Base-by-base conservation (phyloP, 768 basidiomycete genomes). In the Lactarius sanguifluus region DNA sequence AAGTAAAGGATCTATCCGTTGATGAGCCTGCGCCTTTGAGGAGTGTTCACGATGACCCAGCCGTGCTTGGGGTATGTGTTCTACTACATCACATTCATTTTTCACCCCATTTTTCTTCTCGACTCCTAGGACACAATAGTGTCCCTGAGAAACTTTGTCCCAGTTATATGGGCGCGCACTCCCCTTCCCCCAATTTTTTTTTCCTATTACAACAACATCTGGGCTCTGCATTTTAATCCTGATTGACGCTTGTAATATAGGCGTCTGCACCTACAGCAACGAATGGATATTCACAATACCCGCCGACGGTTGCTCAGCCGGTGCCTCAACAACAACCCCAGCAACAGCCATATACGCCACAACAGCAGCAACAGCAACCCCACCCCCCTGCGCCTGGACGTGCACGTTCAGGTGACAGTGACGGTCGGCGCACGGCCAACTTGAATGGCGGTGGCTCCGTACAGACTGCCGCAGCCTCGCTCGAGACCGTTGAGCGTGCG, bases 1-100 rank as follows among this genome's bases (percentile, higher is more conserved):
- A 94, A 76, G 92, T 94, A 68, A 93, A 94, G 73, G 92, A 94
- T 73, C 82, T 94, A n/a, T 82, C 89, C 32, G 91, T 94, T 16
- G 92, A 94, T 71, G 89, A 92, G 66, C 82, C 84, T 1, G 77
- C 79, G 9, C 72, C 74, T 25, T 67, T 81, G 43, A 81, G 86
- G 59, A 91, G 83, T 71, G 86, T 92, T 18, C 89, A 89, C 66
- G 89, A 92, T 73, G 92, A 94, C 76, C 92, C 92, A 7, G 92
- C 92, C 8, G 89, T 94, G 18, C 80, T 94, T 57, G 90, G 89
- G 71, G 91, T 90, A 74, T 78, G 87, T 82, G 40, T 64, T 60
- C 20, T 34, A 25, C 23, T 1, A 32, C 32, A 47, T 67, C 18
- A 59, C 58, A 18, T 59, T 56, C 38, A 54, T 59, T 61, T 61